Conservation (phyloP, 208 protist species). For the Histomonas meleagridis region DNA sequence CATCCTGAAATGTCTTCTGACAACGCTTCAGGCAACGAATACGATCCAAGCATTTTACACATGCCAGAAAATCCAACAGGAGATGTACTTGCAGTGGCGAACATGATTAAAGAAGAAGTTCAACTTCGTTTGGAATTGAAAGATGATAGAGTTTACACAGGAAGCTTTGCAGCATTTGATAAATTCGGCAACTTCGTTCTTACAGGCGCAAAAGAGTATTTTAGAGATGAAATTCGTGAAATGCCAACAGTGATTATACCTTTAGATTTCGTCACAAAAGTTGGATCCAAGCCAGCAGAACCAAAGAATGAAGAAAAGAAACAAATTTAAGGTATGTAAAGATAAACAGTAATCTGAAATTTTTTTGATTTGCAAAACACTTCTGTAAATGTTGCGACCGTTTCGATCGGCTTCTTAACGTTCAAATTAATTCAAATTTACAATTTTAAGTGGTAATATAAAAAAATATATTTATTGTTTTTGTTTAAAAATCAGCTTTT, state of each 20-base stretch:
- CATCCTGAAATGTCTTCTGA: too few relatives aligned
- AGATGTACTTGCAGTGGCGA: neutral
- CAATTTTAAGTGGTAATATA: too few relatives aligned
- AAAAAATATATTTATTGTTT: too few relatives aligned
- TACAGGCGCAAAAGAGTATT: neutral
- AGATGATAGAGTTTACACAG: neutral
- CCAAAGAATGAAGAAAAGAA: neutral
- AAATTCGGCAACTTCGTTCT: conserved; percentile 34
- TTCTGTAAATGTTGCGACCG: too few relatives aligned
- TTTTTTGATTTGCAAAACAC: too few relatives aligned
- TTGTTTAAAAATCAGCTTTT: too few relatives aligned
- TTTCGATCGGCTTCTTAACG: too few relatives aligned
- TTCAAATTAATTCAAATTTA: too few relatives aligned
- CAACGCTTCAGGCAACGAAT: too few relatives aligned
- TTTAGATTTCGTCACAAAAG: neutral
- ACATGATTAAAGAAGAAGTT: neutral
- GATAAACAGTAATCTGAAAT: too few relatives aligned
- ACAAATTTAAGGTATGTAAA: too few relatives aligned
- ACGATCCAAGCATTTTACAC: neutral
- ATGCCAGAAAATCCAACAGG: neutral
- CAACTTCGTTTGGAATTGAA: neutral
- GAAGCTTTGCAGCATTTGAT: neutral
- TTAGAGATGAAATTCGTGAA: neutral
- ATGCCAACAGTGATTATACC: neutral
- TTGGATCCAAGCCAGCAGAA: neutral